phyloP scores from a whole-genome alignment of 768 basidiomycete genomes.

The Suillus clintonianus region DNA sequence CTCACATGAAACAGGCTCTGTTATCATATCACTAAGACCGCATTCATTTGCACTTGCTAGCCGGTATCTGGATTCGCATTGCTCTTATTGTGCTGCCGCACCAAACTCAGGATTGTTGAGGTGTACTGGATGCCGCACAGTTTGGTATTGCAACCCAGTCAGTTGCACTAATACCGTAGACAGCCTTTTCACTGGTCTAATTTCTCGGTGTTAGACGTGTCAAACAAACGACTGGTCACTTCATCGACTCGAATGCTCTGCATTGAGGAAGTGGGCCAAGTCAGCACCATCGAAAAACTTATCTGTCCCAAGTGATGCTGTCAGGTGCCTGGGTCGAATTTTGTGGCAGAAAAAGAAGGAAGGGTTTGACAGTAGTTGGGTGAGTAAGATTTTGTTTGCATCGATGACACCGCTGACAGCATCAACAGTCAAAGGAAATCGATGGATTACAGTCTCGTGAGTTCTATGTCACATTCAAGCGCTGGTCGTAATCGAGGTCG shows the following conservation, averaged over 20 bases:
- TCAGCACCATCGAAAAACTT: slow-evolving; percentile 48
- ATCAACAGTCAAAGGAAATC: slow-evolving; percentile 58
- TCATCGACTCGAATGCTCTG: slow-evolving; percentile 80
- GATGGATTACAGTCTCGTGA: slow-evolving; percentile 76
- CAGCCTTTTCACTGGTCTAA: not conserved
- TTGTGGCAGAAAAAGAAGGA: slow-evolving; percentile 64
- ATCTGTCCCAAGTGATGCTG: slow-evolving; percentile 70
- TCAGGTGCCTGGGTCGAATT: slow-evolving; percentile 77
- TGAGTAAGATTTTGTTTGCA: slow-evolving; percentile 32
- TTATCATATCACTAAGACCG: slow-evolving; percentile 59
- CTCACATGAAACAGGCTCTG: slow-evolving; percentile 47
- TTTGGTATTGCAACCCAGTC: slow-evolving; percentile 80
- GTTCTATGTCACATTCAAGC: slow-evolving; percentile 25
- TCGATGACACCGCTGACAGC: slow-evolving; percentile 1
- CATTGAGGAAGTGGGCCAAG: slow-evolving; percentile 60
- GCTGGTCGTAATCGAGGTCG: not conserved
- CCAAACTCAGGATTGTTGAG: slow-evolving; percentile 50
- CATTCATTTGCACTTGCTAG: slow-evolving; percentile 68
- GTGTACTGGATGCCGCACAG: slow-evolving; percentile 70
- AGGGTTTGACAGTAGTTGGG: slow-evolving; percentile 58
- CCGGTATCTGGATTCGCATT: slow-evolving; percentile 58
- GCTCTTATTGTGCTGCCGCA: slow-evolving; percentile 64
- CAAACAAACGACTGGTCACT: slow-evolving; percentile 72
- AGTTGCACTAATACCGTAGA: slow-evolving; percentile 24
- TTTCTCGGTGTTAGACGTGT: slow-evolving; percentile 48